Evolutionary conservation across 2,329 filamentous ascomycete genomes (phyloP), one percentile per base, ranked within the genome.

Genomic region (Nothomitra cinnamomea): DNA sequence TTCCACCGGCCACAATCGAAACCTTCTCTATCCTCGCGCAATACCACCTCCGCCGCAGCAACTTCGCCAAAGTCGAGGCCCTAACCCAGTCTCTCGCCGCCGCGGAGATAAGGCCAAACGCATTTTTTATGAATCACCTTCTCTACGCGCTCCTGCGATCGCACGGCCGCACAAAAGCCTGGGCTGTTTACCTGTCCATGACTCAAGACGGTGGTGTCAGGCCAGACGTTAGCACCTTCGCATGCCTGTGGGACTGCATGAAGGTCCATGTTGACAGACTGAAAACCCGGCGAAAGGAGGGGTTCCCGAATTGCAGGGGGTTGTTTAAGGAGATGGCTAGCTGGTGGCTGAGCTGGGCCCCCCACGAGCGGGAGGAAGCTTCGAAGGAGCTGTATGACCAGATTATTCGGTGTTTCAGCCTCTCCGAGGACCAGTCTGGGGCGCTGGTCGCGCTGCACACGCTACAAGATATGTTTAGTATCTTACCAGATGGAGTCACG

Each of bases 81-180:
- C 69, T 90, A 3, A 81, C 79, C 66, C 70, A 76, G 32, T 77
- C 78, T 1, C 79, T 87, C 57, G 69, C 72, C 13, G 69, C 76
- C 45, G 77, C 82, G 13, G 75, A 82, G 57, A 79, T 90, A 56
- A 72, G 70, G 53, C 77, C 82, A 1, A 82, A 86, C 61, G 78
- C 80, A 7, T 85, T 82, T 64, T 83, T 89, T 68, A 79, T 89
- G 73, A 92, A 90, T 65, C 83, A 88, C 62, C 69, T 89, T 21
- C 75, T 92, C 24, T 78, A 80, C 56, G 78, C 80, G 5, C 76
- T 82, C 57, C 72, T 83, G 48, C 76, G 80, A 56, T 75, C 76
- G 55, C 76, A 77, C 51, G 70, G 78, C 52, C 70, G 74, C 45
- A 65, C 67, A 22, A 69, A 75, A 51, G 77, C 83, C 0, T 72